Base-by-base conservation (phyloP, 208 protist species). In the Naegleria lovaniensis region DNA sequence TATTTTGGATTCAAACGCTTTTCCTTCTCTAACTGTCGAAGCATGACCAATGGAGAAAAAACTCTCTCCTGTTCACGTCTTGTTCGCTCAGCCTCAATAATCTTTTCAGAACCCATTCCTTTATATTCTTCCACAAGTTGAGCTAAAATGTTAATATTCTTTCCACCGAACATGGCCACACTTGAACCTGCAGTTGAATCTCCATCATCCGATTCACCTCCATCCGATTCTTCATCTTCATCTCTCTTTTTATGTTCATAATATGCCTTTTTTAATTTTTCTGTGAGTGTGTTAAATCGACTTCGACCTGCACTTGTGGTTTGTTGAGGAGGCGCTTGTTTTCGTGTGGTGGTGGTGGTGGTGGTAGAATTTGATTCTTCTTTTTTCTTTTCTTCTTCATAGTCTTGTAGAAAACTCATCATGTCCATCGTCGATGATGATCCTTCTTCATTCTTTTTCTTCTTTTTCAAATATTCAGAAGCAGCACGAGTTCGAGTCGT, bases 211-310 rank as follows among this genome's bases (percentile, higher is more conserved):
- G 67, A 79, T 36, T 79, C 67, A 36, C 67, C 67, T 22, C 58
- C 58, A 79, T 79, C 67, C 5, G 16, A 36, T 36, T 79, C 67
- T 36, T 36, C 29, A 7, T 36, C 67, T 79, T 79, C 67, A 0
- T 79, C 67, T 33, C 36, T 79, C 25, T 79, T 79, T 13, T 36
- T 36, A 79, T 79, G 67, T 11, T 79, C 67, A 2, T 36, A 36
- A 79, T 79, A 79, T 11, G 25, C 67, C 67, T 79, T 79, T 36
- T 79, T 79, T 33, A 79, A 79, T n/a, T 36, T 79, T 79, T 79
- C 67, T 36, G 67, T 79, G 6, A 79, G n/a, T 25, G 67, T 79
- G 6, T 36, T 67, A 29, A 67, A 67, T 22, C 55, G 55, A 67
- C 1, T 22, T 67, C 55, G 5, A 19, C 51, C 51, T 19, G 9